Conservation (phyloP, 2,329 filamentous ascomycete genomes). For the Fusarium sp. region DNA sequence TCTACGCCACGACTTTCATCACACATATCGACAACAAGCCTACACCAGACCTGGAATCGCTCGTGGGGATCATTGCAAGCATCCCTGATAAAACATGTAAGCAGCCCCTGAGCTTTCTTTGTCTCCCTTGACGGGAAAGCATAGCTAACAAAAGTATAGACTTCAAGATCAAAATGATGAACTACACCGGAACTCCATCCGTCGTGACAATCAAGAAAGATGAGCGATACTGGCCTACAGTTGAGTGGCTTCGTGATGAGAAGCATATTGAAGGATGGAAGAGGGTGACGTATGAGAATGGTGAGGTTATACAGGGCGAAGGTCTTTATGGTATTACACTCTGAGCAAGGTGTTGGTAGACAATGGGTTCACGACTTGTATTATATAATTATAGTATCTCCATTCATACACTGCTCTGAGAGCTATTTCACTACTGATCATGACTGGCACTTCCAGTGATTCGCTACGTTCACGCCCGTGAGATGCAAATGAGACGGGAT, state of each 20-base stretch:
- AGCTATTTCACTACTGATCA: neutral
- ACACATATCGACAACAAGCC: constrained; percentile 90
- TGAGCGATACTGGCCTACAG: constrained; percentile 86
- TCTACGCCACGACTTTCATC: constrained; percentile 96
- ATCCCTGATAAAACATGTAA: constrained; percentile 93
- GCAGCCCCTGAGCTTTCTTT: too few species aligned
- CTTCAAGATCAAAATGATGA: constrained; percentile 97
- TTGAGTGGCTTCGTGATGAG: constrained; percentile 72
- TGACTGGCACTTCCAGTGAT: fast-evolving
- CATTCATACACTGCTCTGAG: neutral
- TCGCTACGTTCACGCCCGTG: fast-evolving
- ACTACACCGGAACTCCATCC: constrained; percentile 97
- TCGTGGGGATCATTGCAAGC: constrained; percentile 81
- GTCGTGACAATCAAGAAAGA: constrained; percentile 99
- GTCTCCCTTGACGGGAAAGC: too few species aligned
- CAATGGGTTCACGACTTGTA: neutral
- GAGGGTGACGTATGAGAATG: constrained; percentile 67
- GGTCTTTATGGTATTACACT: constrained; percentile 56
- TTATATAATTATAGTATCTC: neutral
- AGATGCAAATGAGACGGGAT: too few species aligned
- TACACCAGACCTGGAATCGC: constrained; percentile 82
- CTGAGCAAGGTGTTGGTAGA: neutral
- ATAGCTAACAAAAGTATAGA: constrained; percentile 55
- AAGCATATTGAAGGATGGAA: constrained; percentile 68
- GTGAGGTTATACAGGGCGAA: constrained; percentile 61